phyloP scores from a whole-genome alignment of 2,329 filamentous ascomycete genomes.

The Canariomyces notabilis region DNA sequence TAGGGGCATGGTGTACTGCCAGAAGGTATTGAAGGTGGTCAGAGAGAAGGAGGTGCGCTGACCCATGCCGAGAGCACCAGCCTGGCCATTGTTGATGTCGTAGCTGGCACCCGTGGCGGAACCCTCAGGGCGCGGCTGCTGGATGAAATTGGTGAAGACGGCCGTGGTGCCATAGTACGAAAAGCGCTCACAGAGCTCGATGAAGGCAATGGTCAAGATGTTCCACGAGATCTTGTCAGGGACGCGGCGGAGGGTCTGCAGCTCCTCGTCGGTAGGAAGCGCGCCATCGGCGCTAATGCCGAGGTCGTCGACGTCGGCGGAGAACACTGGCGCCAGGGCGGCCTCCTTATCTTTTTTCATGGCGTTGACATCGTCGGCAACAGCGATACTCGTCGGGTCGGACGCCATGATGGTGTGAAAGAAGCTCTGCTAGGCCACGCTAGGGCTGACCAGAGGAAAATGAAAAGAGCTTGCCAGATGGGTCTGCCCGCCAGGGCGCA shows the following conservation, averaged over 20 bases:
- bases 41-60: constrained; percentile 28
- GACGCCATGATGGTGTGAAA: constrained; percentile 13
- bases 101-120: constrained; percentile 48
- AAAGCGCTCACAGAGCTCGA: constrained; percentile 68
- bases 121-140: constrained; percentile 49
- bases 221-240: constrained; percentile 54
- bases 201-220: constrained; percentile 59
- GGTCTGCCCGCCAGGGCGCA: background rate
- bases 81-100: constrained; percentile 31
- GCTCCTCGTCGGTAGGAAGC: constrained; percentile 45
- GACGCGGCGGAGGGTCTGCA: constrained; percentile 48
- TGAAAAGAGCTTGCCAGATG: background rate
- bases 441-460: background rate
- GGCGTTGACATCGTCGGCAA: constrained; percentile 13
- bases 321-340: constrained; percentile 9
- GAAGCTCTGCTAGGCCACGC: background rate
- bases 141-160: constrained; percentile 63
- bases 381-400: constrained; percentile 17
- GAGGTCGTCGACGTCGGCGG: constrained; percentile 9
- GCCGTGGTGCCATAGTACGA: constrained; percentile 65
- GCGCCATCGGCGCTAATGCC: constrained; percentile 15
- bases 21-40: constrained; percentile 46
- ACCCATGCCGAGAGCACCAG: constrained; percentile 51
- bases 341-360: constrained; percentile 16
- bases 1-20: constrained; percentile 56